Percentiles rank a stretch among this genome's conserved stretches.
These are phyloP conservation scores for Asterella californica DNA, from an alignment of 225 moss, liverwort and hornwort genomes.

Conservation along the genomic window DNA sequence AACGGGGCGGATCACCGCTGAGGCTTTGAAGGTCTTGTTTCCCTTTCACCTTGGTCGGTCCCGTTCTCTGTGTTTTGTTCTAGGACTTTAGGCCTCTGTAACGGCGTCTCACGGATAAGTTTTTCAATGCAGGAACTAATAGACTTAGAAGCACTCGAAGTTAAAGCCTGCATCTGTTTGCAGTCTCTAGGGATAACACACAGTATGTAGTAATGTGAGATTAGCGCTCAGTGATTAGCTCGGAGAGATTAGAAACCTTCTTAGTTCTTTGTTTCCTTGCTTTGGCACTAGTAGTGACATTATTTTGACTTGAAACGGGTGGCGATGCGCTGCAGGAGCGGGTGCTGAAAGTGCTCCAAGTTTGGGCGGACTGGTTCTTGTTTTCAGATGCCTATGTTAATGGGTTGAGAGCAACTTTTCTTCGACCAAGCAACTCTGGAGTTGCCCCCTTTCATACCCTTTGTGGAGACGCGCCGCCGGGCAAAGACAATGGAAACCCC, in stretches of 20 bases:
- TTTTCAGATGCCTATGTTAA: constrained; percentile 98
- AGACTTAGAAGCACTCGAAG: no score
- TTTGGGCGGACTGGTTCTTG: constrained; percentile 99
- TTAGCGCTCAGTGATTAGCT: background rate
- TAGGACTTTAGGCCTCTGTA: background rate
- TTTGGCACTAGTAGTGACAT: background rate
- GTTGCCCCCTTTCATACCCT: constrained; percentile 84
- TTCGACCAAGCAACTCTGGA: constrained; percentile 87
- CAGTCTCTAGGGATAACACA: no score
- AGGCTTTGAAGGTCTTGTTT: constrained; percentile 81
- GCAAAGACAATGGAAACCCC: constrained; percentile 64
- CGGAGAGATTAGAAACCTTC: background rate
- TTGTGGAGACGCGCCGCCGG: constrained; percentile 57
- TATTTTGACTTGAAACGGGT: background rate
- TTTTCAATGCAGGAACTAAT: no score
- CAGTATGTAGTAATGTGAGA: background rate
- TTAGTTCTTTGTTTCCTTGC: background rate
- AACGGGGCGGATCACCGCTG: constrained; percentile 95
- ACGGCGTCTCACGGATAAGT: no score
- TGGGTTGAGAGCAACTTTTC: constrained; percentile 93
- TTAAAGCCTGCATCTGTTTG: no score
- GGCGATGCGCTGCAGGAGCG: constrained; percentile 63
- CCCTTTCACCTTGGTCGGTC: background rate
- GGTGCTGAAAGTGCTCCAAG: constrained; percentile 94
- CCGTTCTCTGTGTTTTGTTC: background rate